A percentile compares a stretch with the other conserved stretches of the same genome.
phyloP scores from a whole-genome alignment of 1,284 basidiomycete species.

The Ceratobasidium sp. region DNA sequence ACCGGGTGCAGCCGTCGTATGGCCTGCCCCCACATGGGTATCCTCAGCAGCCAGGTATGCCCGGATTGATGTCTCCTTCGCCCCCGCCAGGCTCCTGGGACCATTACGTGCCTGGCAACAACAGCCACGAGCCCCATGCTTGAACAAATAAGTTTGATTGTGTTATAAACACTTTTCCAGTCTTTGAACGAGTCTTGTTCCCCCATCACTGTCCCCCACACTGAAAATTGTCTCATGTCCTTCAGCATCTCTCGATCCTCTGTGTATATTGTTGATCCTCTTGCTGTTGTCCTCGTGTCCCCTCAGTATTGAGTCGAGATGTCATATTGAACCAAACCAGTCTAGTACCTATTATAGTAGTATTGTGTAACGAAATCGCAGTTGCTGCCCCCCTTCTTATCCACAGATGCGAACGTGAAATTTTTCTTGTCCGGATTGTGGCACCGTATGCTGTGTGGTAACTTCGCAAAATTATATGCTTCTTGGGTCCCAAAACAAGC shows the following conservation, averaged over 20 bases:
- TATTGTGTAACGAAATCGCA: background rate
- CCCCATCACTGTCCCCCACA: slow-evolving; percentile 9
- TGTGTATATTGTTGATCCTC: background rate
- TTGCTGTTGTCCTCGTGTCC: background rate
- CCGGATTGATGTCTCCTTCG: background rate
- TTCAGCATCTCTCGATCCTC: background rate
- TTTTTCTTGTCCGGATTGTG: background rate
- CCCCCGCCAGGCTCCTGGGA: background rate
- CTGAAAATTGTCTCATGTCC: background rate
- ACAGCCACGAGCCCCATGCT: background rate
- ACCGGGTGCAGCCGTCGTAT: slow-evolving; percentile 2
- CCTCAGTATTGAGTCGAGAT: background rate
- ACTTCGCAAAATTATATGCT: background rate
- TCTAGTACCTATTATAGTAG: slow-evolving; percentile 1
- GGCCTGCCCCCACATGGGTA: slow-evolving; percentile 7
- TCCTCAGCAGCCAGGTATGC: background rate
- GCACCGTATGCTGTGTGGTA: background rate
- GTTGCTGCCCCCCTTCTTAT: background rate
- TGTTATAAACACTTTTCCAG: slow-evolving; percentile 26
- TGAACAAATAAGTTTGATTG: background rate
- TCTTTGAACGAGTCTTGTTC: slow-evolving; percentile 20
- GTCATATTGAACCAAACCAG: no score
- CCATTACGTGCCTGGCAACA: background rate
- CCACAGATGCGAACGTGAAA: background rate
- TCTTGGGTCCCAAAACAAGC: background rate